Conservation (phyloP, 148 eudicot genomes). For the Rhododendron ovatum region DNA sequence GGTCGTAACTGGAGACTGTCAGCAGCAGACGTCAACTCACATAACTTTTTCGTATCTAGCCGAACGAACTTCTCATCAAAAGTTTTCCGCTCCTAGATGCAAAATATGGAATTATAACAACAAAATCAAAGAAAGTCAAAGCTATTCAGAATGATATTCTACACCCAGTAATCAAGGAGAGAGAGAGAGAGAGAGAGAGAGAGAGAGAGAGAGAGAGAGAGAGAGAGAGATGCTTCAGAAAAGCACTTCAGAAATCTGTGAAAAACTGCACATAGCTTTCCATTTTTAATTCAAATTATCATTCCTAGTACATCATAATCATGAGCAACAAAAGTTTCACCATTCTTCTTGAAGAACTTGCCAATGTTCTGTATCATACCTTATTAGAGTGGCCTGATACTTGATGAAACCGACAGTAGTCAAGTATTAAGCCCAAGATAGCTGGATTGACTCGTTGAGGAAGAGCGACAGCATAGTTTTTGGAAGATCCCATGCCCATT, state of each 20-base stretch:
- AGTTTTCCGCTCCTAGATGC: conserved; percentile 61
- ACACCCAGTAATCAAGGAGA: neutral
- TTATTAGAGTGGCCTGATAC: conserved; percentile 74
- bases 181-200: neutral
- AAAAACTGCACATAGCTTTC: neutral
- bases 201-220: neutral
- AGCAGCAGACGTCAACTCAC: conserved; percentile 74
- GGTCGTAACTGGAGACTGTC: conserved; percentile 77
- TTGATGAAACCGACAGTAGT: conserved; percentile 83
- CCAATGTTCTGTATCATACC: conserved; percentile 27
- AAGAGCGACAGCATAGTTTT: conserved; percentile 68
- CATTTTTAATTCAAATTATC: neutral
- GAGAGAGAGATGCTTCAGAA: neutral
- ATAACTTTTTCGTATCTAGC: conserved; percentile 55
- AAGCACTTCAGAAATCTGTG: neutral
- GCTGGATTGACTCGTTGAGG: conserved; percentile 74
- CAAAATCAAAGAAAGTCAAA: neutral
- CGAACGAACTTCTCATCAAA: conserved; percentile 65
- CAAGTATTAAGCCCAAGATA: conserved; percentile 56
- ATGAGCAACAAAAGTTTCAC: neutral
- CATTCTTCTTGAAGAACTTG: neutral
- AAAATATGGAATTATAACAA: neutral
- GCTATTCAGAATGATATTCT: neutral
- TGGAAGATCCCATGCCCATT: conserved; percentile 68
- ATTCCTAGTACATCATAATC: neutral